Conservation (phyloP, 176 grass and related monocot genomes). For the Hordeum vulgare region MorexV3_pseudomolecules_assembly NC_058524.1:620133784-620134283, state of each 20-base stretch:
- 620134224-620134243: neutral
- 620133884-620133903: neutral
- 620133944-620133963: no score
- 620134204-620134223: neutral
- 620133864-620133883: neutral
- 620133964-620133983: no score
- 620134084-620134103: neutral
- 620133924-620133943: no score
- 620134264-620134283: slow-evolving; percentile 21
- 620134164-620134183: neutral
- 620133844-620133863: neutral
- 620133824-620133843: neutral
- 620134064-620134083: neutral
- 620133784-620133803: neutral
- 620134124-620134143: slow-evolving; percentile 57
- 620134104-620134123: neutral
- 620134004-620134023: no score
- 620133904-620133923: no score
- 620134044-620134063: slow-evolving; percentile 3
- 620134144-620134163: slow-evolving; percentile 12
- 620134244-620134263: neutral
- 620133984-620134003: no score
- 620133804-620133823: neutral
- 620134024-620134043: neutral
- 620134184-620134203: neutral